phyloP scores from a whole-genome alignment of 345 rosid genomes.

The Rhizophora apiculata region DNA sequence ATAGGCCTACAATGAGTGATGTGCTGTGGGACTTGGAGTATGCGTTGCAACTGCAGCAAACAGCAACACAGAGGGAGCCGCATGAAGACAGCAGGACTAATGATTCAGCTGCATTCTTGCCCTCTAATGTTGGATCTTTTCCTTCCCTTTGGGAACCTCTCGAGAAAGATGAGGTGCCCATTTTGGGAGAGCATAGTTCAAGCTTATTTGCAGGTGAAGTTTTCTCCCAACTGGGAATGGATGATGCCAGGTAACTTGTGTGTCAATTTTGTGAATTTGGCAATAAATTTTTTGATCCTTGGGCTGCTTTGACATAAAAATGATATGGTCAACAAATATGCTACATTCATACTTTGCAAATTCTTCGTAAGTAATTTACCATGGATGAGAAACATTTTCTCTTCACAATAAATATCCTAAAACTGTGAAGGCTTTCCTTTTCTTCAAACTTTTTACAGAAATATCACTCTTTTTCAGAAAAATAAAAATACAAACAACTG shows the following conservation, averaged over 20 bases:
- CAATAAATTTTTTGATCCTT: neutral
- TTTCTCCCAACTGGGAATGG: conserved; percentile 31
- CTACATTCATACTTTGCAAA: too few species aligned
- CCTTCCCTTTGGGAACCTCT: conserved; percentile 21
- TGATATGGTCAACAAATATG: too few species aligned
- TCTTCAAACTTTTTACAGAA: too few species aligned
- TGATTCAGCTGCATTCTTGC: conserved; percentile 18
- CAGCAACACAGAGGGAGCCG: conserved; percentile 16
- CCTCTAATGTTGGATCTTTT: conserved; percentile 13
- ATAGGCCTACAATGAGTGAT: conserved; percentile 57
- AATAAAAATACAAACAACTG: too few species aligned
- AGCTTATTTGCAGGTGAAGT: conserved; percentile 7
- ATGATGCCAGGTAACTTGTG: conserved; percentile 24
- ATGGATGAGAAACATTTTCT: too few species aligned
- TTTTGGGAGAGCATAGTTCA: conserved; percentile 3
- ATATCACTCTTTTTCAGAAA: too few species aligned
- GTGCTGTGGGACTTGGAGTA: conserved; percentile 54
- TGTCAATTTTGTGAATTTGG: neutral
- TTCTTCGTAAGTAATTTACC: too few species aligned
- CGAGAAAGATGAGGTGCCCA: conserved; percentile 14
- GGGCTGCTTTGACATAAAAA: too few species aligned
- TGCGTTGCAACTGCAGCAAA: conserved; percentile 40
- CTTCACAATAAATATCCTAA: too few species aligned
- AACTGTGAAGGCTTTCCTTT: too few species aligned
- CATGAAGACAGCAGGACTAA: conserved; percentile 25